These are phyloP conservation scores for Brachypodium distachyon DNA, from an alignment of 202 grass and related monocot genomes.

Conservation along the genomic window DNA sequence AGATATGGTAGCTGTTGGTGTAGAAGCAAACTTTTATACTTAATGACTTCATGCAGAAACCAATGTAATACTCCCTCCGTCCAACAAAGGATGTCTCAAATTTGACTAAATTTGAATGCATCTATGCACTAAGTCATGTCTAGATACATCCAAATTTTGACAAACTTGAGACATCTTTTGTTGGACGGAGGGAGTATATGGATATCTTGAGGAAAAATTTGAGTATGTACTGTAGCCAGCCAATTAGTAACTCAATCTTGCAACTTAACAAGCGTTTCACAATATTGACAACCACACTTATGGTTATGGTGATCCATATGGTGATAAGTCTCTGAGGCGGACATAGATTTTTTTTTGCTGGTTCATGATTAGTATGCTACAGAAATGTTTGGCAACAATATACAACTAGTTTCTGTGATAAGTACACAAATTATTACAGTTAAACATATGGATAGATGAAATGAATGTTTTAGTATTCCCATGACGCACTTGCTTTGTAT, in stretches of 20 bases:
- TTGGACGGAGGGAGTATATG: too few species aligned
- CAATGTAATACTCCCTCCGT: too few species aligned
- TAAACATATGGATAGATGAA: background rate
- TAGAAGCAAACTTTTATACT: background rate
- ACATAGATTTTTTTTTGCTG: background rate
- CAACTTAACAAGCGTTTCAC: background rate
- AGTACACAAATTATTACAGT: background rate
- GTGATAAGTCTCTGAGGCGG: background rate
- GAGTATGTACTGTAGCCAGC: background rate
- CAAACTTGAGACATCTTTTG: too few species aligned
- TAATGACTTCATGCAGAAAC: background rate
- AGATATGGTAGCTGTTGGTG: background rate
- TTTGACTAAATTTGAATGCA: too few species aligned
- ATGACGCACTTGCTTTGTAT: constrained; percentile 2
- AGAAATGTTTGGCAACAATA: background rate
- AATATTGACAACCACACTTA: background rate
- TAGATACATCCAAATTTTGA: too few species aligned
- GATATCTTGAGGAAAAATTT: background rate
- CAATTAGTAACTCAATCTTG: background rate
- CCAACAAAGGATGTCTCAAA: too few species aligned
- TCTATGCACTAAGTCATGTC: too few species aligned
- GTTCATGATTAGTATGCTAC: background rate
- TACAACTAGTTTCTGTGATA: background rate
- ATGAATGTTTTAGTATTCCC: constrained; percentile 1
- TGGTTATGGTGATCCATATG: background rate